Percentiles rank a stretch among this genome's conserved stretches.
These are phyloP conservation scores for Lactifluus piperatus DNA, from an alignment of 768 basidiomycete genomes.

Conservation along the genomic window DNA sequence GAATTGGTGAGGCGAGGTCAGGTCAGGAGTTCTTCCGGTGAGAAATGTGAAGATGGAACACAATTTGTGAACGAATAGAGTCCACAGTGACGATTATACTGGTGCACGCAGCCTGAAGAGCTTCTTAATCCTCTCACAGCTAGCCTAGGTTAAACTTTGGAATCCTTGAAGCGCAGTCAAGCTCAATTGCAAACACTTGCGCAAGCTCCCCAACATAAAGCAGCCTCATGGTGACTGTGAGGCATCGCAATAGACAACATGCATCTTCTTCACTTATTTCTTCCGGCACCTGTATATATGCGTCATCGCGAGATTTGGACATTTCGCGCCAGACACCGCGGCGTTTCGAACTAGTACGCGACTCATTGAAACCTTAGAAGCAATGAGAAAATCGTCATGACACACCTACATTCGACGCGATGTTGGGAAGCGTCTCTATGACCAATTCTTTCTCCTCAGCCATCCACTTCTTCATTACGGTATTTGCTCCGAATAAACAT, in stretches of 20 bases:
- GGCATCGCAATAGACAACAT: neutral
- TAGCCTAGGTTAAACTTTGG: neutral
- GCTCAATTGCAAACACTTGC: neutral
- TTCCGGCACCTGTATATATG: neutral
- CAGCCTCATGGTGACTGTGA: neutral
- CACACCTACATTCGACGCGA: neutral
- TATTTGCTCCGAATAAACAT: conserved; percentile 25
- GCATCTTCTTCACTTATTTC: neutral
- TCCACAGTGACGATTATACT: neutral
- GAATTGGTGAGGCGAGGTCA: neutral
- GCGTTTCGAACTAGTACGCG: neutral
- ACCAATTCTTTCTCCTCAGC: neutral
- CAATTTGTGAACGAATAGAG: neutral
- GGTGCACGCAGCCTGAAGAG: neutral
- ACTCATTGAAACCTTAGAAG: neutral
- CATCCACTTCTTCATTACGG: neutral
- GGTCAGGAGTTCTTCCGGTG: neutral
- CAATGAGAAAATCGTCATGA: neutral
- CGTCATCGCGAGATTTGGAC: neutral
- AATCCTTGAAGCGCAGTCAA: neutral
- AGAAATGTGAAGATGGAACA: neutral
- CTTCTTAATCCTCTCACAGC: neutral
- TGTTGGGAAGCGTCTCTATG: neutral
- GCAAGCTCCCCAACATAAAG: neutral
- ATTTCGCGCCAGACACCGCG: neutral